Evolutionary conservation across 2,329 filamentous ascomycete genomes (phyloP), one percentile per base, ranked within the genome.

Genomic region (Xylaria sp.): DNA sequence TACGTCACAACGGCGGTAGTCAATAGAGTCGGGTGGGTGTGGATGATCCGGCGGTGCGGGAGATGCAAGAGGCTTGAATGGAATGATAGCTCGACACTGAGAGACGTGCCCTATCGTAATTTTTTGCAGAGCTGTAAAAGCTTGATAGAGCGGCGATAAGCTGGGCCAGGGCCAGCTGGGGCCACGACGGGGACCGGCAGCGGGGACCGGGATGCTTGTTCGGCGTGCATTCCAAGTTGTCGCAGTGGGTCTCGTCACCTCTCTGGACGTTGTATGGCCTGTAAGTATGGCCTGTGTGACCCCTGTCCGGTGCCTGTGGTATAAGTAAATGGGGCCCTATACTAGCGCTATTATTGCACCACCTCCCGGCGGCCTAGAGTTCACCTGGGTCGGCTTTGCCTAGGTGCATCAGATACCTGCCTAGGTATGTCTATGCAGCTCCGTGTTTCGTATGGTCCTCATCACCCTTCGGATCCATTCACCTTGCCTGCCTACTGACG

Each of bases 91-190:
- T 57, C 35, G 41, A 43, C 38, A 49, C 55, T 40, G 27, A 17
- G 46, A 33, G 31, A 11, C 31, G 31, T n/a, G n/a, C n/a, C n/a
- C 44, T 21, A 52, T 38, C 37, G 48, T 65, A 56, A 59, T 64
- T 66, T 63, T 66, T 62, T 54, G 53, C 52, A 44, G 62, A 47
- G 43, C 60, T 60, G 43, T 41, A 57, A 59, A 62, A 65, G 56
- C 56, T 59, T 58, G 63, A 63, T 62, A 59, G 54, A 53, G 41
- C 54, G 41, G 52, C 38, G 60, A 63, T 63, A 57, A 54, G 52
- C 47, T 51, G 35, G 35, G 21, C 43, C 17, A 25, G 41, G 54
- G 48, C 31, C 29, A 40, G 27, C 44, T 48, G n/a, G 51, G 55
- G 25, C 33, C 37, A 13, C 13, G 13, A 7, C 13, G 7, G 31